These are phyloP conservation scores for Leccinum subfulvum DNA, from an alignment of 1,284 basidiomycete species.

Conservation along the genomic window DNA sequence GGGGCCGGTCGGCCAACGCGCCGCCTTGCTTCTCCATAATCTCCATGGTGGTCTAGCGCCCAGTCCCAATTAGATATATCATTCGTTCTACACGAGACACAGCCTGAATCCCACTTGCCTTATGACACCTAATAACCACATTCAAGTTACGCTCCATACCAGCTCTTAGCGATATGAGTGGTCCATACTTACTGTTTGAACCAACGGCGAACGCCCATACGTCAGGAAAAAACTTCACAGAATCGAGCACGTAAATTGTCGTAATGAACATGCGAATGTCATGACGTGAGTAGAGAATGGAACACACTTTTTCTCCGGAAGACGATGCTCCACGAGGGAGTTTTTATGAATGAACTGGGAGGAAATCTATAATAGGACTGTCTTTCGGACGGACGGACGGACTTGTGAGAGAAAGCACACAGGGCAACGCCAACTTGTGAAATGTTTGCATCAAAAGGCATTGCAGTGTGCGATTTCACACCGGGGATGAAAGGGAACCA, in stretches of 20 bases:
- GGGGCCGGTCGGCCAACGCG: background rate
- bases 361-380: background rate
- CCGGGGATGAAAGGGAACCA: background rate
- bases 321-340: conserved; percentile 6
- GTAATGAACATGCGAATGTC: background rate
- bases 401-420: background rate
- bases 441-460: background rate
- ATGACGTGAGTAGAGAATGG: background rate
- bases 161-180: too few relatives aligned
- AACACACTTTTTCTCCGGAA: conserved; percentile 7
- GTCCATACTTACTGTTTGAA: too few relatives aligned
- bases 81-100: too few relatives aligned
- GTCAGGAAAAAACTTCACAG: background rate
- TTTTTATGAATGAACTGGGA: background rate
- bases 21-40: too few relatives aligned
- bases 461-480: background rate
- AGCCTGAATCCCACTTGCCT: too few relatives aligned
- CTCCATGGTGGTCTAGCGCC: too few relatives aligned
- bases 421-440: background rate
- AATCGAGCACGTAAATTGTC: background rate
- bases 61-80: too few relatives aligned
- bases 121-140: too few relatives aligned
- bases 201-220: too few relatives aligned
- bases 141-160: too few relatives aligned
- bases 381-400: background rate